These are phyloP conservation scores for Cerioporus squamosus DNA, from an alignment of 1,284 basidiomycete genomes.

Conservation along the genomic window DNA sequence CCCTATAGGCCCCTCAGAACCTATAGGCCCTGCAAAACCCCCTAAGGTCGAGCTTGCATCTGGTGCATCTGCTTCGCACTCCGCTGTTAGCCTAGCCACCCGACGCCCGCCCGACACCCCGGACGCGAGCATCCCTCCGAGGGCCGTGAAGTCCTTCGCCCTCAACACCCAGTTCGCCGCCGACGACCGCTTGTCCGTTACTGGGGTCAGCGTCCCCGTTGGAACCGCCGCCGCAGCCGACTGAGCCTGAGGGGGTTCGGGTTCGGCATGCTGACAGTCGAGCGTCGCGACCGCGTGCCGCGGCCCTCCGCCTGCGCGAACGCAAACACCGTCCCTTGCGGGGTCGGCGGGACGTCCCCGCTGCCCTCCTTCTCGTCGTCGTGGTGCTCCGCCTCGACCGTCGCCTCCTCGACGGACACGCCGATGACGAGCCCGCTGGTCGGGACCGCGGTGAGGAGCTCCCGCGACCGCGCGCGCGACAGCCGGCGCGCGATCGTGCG, in stretches of 20 bases:
- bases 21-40: too few relatives aligned
- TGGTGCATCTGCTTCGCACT: too few relatives aligned
- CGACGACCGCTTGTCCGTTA: conserved; percentile 29
- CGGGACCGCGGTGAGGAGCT: conserved; percentile 31
- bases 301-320: conserved; percentile 39
- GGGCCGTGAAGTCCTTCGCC: conserved; percentile 49
- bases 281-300: conserved; percentile 35
- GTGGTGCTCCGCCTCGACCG: conserved; percentile 44
- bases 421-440: conserved; percentile 49
- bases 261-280: conserved; percentile 42
- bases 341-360: conserved; percentile 1
- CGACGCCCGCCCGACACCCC: too few relatives aligned
- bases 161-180: conserved; percentile 44
- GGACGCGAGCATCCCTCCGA: too few relatives aligned
- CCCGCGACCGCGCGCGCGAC: conserved; percentile 42
- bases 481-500: conserved; percentile 56
- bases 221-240: conserved; percentile 15
- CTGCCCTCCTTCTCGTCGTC: conserved; percentile 32
- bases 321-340: conserved; percentile 36
- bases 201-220: conserved; percentile 13
- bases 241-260: conserved; percentile 1
- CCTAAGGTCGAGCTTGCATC: too few relatives aligned
- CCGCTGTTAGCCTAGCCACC: too few relatives aligned
- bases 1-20: too few relatives aligned
- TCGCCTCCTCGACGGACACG: conserved; percentile 63